Conservation (phyloP, 306 rosid genomes). For the Macrotyloma uniflorum region DNA sequence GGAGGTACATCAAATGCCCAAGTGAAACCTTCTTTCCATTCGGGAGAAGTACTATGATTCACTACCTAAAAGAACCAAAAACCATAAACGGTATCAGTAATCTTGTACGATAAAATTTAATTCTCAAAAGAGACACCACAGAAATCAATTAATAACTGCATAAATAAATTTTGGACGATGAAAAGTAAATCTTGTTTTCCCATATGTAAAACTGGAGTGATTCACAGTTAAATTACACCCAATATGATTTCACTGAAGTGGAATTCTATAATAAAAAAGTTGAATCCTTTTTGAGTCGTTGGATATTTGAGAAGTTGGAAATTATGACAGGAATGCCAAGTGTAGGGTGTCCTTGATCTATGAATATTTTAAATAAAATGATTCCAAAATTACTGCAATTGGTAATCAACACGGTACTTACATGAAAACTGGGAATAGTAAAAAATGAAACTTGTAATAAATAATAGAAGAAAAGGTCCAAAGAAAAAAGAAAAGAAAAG, state of each 20-base stretch:
- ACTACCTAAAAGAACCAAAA: conserved; percentile 66
- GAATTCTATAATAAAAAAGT: conserved; percentile 1
- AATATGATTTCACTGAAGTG: not conserved
- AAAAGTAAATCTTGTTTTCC: not conserved
- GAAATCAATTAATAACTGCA: conserved; percentile 20
- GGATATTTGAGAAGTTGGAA: conserved; percentile 16
- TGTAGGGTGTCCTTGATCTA: not conserved
- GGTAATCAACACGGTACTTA: not conserved
- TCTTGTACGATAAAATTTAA: conserved; percentile 33
- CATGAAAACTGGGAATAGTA: conserved; percentile 17
- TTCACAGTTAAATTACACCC: conserved; percentile 10
- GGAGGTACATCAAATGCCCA: conserved; percentile 99
- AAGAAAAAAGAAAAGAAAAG: not conserved
- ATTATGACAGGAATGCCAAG: conserved; percentile 4
- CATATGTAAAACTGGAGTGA: not conserved
- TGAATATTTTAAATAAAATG: conserved; percentile 4
- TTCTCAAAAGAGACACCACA: conserved; percentile 23
- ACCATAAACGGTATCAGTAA: conserved; percentile 25
- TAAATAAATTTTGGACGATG: conserved; percentile 6
- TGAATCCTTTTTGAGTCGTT: not conserved
- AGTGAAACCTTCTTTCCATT: conserved; percentile 98
- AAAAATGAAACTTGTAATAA: not conserved
- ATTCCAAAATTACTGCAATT: conserved; percentile 2
- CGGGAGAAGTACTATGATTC: conserved; percentile 85
- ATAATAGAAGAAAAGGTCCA: not conserved